Percentiles rank a stretch among this genome's conserved stretches.
phyloP scores from a whole-genome alignment of 2,329 filamentous ascomycete species.

The Phialophora macrospora region DNA sequence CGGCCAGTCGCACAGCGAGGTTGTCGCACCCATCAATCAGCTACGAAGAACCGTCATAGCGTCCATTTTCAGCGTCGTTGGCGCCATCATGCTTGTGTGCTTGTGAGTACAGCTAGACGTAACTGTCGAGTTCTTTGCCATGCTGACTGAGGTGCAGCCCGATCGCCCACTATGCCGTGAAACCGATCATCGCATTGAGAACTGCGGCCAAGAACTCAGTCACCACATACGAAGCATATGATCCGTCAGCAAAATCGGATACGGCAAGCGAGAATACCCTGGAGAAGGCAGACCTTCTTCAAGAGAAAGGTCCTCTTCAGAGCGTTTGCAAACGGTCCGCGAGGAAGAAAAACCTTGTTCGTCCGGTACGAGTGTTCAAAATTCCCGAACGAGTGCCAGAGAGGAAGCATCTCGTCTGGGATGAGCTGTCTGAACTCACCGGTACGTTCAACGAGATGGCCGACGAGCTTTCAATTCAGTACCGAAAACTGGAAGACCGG shows the following conservation, averaged over 20 bases:
- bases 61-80: slow-evolving; percentile 83
- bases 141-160: slow-evolving; percentile 50
- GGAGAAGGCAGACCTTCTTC: slow-evolving; percentile 45
- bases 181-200: slow-evolving; percentile 76
- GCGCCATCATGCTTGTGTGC: slow-evolving; percentile 64
- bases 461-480: slow-evolving; percentile 84
- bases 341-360: slow-evolving; percentile 8
- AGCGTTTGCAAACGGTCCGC: slow-evolving; percentile 13
- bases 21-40: slow-evolving; percentile 72
- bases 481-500: slow-evolving; percentile 78
- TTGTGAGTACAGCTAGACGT: slow-evolving; percentile 52
- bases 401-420: slow-evolving; percentile 73
- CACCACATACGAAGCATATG: slow-evolving; percentile 47
- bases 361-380: slow-evolving; percentile 61
- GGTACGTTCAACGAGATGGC: slow-evolving; percentile 90
- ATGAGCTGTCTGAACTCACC: slow-evolving; percentile 84
- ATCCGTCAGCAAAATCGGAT: slow-evolving; percentile 53
- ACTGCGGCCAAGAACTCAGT: slow-evolving; percentile 71
- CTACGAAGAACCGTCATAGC: slow-evolving; percentile 79
- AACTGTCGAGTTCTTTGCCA: slow-evolving; percentile 45
- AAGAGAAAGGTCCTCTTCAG: slow-evolving; percentile 38
- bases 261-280: slow-evolving; percentile 20
- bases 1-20: slow-evolving; percentile 74
- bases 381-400: slow-evolving; percentile 82
- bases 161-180: slow-evolving; percentile 77